These are phyloP conservation scores for Thelephora ganbajun DNA, from an alignment of 768 basidiomycete species.

Conservation along the genomic window DNA sequence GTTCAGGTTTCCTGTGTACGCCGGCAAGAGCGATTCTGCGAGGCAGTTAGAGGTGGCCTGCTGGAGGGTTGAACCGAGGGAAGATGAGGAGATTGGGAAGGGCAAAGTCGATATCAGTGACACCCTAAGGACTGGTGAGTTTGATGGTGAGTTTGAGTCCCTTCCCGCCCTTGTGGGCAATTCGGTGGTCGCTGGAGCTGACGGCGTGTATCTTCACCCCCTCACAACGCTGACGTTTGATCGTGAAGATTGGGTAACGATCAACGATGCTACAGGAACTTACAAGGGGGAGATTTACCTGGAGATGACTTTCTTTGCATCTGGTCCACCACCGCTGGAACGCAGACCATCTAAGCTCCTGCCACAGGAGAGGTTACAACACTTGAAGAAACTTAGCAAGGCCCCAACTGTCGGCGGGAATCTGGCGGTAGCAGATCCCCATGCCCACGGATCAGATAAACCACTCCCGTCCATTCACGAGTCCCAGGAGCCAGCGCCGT, in stretches of 20 bases:
- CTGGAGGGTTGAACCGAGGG: constrained; percentile 66
- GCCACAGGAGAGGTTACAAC: constrained; percentile 14
- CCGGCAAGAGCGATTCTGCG: constrained; percentile 36
- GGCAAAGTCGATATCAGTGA: constrained; percentile 63
- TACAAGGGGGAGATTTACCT: constrained; percentile 78
- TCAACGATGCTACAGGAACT: constrained; percentile 38
- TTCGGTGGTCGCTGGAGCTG: not conserved
- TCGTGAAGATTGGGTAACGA: constrained; percentile 52
- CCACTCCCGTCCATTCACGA: not conserved
- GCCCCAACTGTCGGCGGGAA: not conserved
- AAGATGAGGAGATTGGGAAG: constrained; percentile 64
- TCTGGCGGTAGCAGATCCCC: not conserved
- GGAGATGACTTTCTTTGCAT: constrained; percentile 87
- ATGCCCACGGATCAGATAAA: not conserved
- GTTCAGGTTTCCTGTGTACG: constrained; percentile 56
- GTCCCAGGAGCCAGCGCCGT: not conserved
- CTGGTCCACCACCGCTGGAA: constrained; percentile 34
- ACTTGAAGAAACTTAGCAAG: not conserved
- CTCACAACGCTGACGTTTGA: constrained; percentile 12
- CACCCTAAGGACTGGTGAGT: constrained; percentile 76
- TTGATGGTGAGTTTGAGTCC: constrained; percentile 54
- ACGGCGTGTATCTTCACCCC: not conserved
- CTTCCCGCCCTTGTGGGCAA: not conserved
- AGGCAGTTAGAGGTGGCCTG: constrained; percentile 62
- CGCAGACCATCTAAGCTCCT: constrained; percentile 19